Base-by-base conservation (phyloP, 441 rosid species). In the Gossypium gossypioides region DNA sequence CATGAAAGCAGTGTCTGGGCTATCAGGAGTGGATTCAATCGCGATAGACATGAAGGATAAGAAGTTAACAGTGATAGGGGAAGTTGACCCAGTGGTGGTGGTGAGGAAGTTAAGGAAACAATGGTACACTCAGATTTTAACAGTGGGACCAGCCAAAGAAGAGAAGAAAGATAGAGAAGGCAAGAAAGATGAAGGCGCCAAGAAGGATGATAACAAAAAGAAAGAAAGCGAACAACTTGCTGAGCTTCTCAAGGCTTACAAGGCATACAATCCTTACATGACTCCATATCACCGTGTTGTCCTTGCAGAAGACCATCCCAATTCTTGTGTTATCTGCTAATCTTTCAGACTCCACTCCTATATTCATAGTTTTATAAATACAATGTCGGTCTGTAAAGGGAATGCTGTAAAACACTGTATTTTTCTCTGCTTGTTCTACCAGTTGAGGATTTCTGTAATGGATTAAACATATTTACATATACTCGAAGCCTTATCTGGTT, bases 41-140 rank as follows among this genome's bases (percentile, higher is more conserved):
- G 65, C 86, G 3, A 69, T 88, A 71, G 87, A 91, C 72, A 74
- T 77, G 82, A 88, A 84, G n/a, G 91, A 83, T 0, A 71, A 67
- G 24, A 88, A 88, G 9, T 7, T 93, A 52, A 93, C 97, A 0
- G 85, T 93, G 9, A 77, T 71, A 0, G 97, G 95, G 7, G 83
- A 79, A 0, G 79, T 87, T 0, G 88, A 93, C 58, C 84, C 90
- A 0, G 74, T 80, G 8, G 6, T n/a, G 2, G 62, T 93, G 5
- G 89, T 79, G 18, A 62, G 3, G 42, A 89, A 84, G 74, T 76
- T 89, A 54, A 80, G 86, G 56, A 86, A 75, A 62, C 75, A 51
- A 22, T 85, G 85, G 78, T 0, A 22, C 48, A 22, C 85, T 0
- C 77, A 88, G 13, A 70, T 93, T 48, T 18, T 78, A 3, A 77